Percentiles rank a stretch among this genome's conserved stretches.
phyloP scores from a whole-genome alignment of 73 alveolate genomes.

The Paramecium pentaurelia region DNA sequence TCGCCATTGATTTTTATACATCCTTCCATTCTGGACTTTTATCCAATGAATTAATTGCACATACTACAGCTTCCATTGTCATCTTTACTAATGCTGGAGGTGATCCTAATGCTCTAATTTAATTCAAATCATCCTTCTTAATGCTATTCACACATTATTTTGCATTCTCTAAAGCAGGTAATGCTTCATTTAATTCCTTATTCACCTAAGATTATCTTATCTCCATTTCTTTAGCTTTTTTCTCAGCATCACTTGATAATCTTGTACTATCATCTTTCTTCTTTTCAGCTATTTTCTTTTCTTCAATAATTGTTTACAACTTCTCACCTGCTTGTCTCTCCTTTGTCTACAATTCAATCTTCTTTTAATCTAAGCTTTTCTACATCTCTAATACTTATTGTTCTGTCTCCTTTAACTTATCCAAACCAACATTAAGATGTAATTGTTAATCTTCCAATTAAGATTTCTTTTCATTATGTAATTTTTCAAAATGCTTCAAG shows the following conservation, averaged over 20 bases:
- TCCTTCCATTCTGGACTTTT: slow-evolving; percentile 87
- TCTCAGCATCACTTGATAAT: slow-evolving; percentile 70
- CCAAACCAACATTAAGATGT: slow-evolving; percentile 95
- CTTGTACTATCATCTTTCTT: slow-evolving; percentile 78
- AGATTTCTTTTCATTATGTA: slow-evolving; percentile 85
- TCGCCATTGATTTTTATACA: slow-evolving; percentile 74
- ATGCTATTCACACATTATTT: slow-evolving; percentile 88
- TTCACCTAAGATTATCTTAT: slow-evolving; percentile 78
- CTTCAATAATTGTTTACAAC: slow-evolving; percentile 90
- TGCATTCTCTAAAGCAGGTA: slow-evolving; percentile 96
- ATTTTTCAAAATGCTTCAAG: slow-evolving; percentile 94
- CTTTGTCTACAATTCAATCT: slow-evolving; percentile 84
- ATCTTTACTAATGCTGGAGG: slow-evolving; percentile 89
- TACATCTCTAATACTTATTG: slow-evolving; percentile 85
- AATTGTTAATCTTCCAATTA: slow-evolving; percentile 92
- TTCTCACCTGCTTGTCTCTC: slow-evolving; percentile 94
- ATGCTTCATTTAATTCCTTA: slow-evolving; percentile 87
- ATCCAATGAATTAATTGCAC: slow-evolving; percentile 66
- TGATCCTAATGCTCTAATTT: slow-evolving; percentile 80
- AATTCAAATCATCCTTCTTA: slow-evolving; percentile 79
- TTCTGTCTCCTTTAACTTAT: slow-evolving; percentile 85
- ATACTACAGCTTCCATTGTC: slow-evolving; percentile 91
- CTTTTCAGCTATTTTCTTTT: slow-evolving; percentile 93
- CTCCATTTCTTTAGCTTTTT: slow-evolving; percentile 76
- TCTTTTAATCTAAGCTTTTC: slow-evolving; percentile 82